Conservation (phyloP, 371 early-diverging fungal species). For the Massospora cicadina region DNA sequence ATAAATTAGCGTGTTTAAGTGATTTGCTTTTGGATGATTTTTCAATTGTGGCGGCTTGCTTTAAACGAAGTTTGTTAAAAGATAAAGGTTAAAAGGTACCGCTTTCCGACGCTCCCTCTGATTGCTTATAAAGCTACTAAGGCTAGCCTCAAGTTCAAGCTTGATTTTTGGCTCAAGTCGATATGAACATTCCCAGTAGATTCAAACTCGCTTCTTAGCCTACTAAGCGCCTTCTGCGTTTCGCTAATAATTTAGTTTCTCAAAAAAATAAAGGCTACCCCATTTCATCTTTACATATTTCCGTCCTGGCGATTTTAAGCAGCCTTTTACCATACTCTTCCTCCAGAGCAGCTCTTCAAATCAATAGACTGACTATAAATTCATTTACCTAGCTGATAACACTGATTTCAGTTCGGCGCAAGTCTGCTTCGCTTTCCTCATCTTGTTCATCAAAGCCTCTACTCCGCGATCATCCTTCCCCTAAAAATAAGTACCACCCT, state of each 20-base stretch:
- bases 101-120: slow-evolving; percentile 60
- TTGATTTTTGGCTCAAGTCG: slow-evolving; percentile 57
- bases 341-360: slow-evolving; percentile 50
- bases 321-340: slow-evolving; percentile 75
- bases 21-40: slow-evolving; percentile 23
- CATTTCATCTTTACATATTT: slow-evolving; percentile 69
- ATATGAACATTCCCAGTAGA: slow-evolving; percentile 49
- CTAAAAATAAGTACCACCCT: slow-evolving; percentile 19
- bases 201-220: slow-evolving; percentile 64
- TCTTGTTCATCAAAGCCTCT: slow-evolving; percentile 53
- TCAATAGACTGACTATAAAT: not conserved
- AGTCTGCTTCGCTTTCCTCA: slow-evolving; percentile 70
- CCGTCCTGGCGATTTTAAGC: slow-evolving; percentile 50
- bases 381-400: slow-evolving; percentile 22
- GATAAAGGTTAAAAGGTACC: slow-evolving; percentile 15
- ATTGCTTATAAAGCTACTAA: slow-evolving; percentile 53
- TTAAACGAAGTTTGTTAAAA: not conserved
- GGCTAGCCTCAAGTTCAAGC: slow-evolving; percentile 47
- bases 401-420: slow-evolving; percentile 51
- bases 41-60: slow-evolving; percentile 31
- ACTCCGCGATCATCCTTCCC: slow-evolving; percentile 75
- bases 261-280: slow-evolving; percentile 29
- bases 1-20: slow-evolving; percentile 11
- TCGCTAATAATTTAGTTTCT: slow-evolving; percentile 23
- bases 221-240: slow-evolving; percentile 38